Evolutionary conservation across 306 rosid genomes (phyloP).

Genomic region (Trifolium fragiferum): DNA sequence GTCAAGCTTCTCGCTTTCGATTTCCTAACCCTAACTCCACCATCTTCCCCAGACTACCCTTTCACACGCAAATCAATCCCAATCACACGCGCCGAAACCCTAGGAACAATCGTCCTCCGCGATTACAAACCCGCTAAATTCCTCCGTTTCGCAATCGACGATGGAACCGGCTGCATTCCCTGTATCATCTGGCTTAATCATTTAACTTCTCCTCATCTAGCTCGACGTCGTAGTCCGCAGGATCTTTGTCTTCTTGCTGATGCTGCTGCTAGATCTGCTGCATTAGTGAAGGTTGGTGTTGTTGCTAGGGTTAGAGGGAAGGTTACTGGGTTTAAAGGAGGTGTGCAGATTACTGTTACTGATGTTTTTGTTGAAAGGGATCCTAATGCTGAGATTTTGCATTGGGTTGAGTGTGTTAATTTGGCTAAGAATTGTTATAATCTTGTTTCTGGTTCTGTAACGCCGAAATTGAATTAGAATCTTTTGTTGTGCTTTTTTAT

Average conservation of each 20-base stretch:
- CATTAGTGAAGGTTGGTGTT: constrained; percentile 46
- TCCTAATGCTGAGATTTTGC: constrained; percentile 73
- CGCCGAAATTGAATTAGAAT: not conserved
- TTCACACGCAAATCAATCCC: constrained; percentile 58
- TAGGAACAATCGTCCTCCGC: constrained; percentile 64
- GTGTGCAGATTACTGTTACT: constrained; percentile 69
- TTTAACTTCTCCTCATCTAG: constrained; percentile 51
- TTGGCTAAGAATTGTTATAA: constrained; percentile 73
- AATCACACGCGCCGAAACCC: constrained; percentile 57
- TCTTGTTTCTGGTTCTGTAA: not conserved
- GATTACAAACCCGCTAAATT: constrained; percentile 59
- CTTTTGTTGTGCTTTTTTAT: not conserved
- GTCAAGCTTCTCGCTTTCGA: constrained; percentile 77
- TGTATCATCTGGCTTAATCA: constrained; percentile 93
- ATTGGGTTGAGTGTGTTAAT: constrained; percentile 69
- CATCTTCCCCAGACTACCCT: constrained; percentile 15
- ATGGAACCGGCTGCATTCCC: constrained; percentile 68
- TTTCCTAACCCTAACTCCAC: constrained; percentile 58
- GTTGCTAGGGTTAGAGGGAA: constrained; percentile 77
- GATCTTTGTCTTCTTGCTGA: constrained; percentile 56
- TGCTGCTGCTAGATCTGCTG: constrained; percentile 36
- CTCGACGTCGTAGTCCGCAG: constrained; percentile 53
- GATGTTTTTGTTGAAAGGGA: constrained; percentile 79
- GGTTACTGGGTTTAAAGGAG: constrained; percentile 52
- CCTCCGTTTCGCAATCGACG: constrained; percentile 68